Percentiles rank a stretch among this genome's conserved stretches.
Evolutionary conservation across 805 yeast species (phyloP).

Genomic region (Kazachstania taianensis): DNA sequence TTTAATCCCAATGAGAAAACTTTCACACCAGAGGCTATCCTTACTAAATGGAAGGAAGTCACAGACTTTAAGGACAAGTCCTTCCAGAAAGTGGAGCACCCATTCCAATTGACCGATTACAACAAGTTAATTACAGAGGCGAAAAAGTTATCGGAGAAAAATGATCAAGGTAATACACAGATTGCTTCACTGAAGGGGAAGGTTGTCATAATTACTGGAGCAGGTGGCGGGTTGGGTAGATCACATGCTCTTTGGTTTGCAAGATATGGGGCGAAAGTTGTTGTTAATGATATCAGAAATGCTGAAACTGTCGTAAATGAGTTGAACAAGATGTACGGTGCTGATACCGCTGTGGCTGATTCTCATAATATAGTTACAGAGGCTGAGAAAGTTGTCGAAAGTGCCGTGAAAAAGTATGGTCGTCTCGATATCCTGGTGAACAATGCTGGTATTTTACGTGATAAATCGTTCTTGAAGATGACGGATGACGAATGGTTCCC

Average conservation of each 20-base stretch:
- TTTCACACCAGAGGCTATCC: constrained; percentile 79
- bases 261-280: constrained; percentile 88
- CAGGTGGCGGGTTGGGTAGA: constrained; percentile 90
- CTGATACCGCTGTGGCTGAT: constrained; percentile 73
- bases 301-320: constrained; percentile 67
- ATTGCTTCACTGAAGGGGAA: constrained; percentile 58
- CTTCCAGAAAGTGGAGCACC: constrained; percentile 52
- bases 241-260: constrained; percentile 82
- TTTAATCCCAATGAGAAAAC: constrained; percentile 61
- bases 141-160: constrained; percentile 37
- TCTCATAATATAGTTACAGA: constrained; percentile 71
- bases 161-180: constrained; percentile 46
- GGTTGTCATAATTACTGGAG: constrained; percentile 89
- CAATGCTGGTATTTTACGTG: constrained; percentile 92
- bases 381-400: constrained; percentile 63
- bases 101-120: constrained; percentile 65
- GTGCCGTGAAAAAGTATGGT: constrained; percentile 70
- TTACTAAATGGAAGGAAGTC: constrained; percentile 54
- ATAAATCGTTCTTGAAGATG: constrained; percentile 79
- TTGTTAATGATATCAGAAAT: constrained; percentile 80
- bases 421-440: constrained; percentile 77
- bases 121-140: constrained; percentile 45
- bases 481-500: constrained; percentile 72
- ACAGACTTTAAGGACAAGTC: constrained; percentile 49
- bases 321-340: constrained; percentile 51